Evolutionary conservation across 495 filamentous ascomycete species (phyloP), one percentile per base, ranked within the genome.

Genomic region (Neurospora sp.): DNA sequence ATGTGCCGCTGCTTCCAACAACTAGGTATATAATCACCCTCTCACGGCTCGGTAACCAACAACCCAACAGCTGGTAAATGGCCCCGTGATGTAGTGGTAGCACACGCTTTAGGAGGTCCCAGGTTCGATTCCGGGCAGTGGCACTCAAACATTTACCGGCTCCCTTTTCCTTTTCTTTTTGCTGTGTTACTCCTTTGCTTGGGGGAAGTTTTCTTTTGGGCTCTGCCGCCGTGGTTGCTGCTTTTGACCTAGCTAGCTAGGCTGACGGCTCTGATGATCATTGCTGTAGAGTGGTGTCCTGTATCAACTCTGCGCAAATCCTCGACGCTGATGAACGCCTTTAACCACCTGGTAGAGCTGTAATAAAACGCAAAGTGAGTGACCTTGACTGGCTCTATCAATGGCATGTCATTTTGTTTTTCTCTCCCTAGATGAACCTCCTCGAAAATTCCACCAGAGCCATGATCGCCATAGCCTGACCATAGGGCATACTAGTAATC

Each of bases 401-500:
- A 3, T 7, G 9, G 14, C 20, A 2, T 35, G 9, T 7, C 9
- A 8, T 65, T 9, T 9, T 31, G 4, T 16, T 18, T 35, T 18
- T 0, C 3, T 18, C 53, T 65, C 14, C 53, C 75, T 81, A 83
- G 45, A 88, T 85, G 59, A 85, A 90, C 31, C 85, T 85, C 70
- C 89, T 82, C 73, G 91, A 75, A 72, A 89, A 89, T 79, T 93
- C 91, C 10, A 86, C 89, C 71, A 92, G 76, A 0, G 88, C 89
- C 87, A 92, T 90, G 40, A 92, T 90, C 2, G 89, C 90, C 91
- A 93, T 93, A 0, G 91, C 90, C 78, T 93, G 91, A 1, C 91
- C 91, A 76, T 92, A 93, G 35, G 90, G 91, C 91, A 93, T 93
- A 61, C 88, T 87, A 0, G 91, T 94, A 6, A 87, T 75, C 1